Evolutionary conservation across 352 stramenopile species (phyloP).

Genomic region (Phytophthora palmivora): DNA sequence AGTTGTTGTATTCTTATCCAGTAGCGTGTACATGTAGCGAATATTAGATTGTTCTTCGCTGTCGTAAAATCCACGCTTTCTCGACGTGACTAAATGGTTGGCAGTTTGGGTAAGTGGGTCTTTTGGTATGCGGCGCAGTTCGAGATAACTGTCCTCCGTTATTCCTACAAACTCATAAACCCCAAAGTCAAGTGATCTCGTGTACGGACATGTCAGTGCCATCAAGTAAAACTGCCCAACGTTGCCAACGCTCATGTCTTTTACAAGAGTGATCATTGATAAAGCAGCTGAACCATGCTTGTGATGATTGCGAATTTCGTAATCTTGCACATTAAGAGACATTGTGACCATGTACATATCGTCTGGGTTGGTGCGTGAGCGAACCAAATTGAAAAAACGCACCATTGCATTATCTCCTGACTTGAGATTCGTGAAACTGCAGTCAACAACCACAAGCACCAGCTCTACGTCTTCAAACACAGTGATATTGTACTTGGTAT

Average conservation of each 20-base stretch:
- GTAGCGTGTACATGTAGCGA: slow-evolving; percentile 32
- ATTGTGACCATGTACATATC: slow-evolving; percentile 34
- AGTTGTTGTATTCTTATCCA: slow-evolving; percentile 19
- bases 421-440: slow-evolving; percentile 37
- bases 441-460: slow-evolving; percentile 51
- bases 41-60: slow-evolving; percentile 42
- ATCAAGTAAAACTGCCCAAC: slow-evolving; percentile 32
- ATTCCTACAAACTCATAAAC: slow-evolving; percentile 33
- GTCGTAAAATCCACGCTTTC: slow-evolving; percentile 39
- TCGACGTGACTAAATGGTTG: slow-evolving; percentile 34
- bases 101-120: slow-evolving; percentile 14
- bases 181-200: slow-evolving; percentile 34
- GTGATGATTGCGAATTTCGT: slow-evolving; percentile 28
- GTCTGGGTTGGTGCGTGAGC: slow-evolving; percentile 8
- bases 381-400: slow-evolving; percentile 45
- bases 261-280: slow-evolving; percentile 32
- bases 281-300: slow-evolving; percentile 28
- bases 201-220: slow-evolving; percentile 42
- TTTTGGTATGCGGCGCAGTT: slow-evolving; percentile 24
- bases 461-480: slow-evolving; percentile 42
- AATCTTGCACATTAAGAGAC: slow-evolving; percentile 42
- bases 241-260: slow-evolving; percentile 18
- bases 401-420: slow-evolving; percentile 16
- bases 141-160: slow-evolving; percentile 29
- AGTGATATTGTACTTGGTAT: slow-evolving; percentile 48